Conservation (phyloP, 2,329 filamentous ascomycete genomes). For the Fusarium cicatricum region DNA sequence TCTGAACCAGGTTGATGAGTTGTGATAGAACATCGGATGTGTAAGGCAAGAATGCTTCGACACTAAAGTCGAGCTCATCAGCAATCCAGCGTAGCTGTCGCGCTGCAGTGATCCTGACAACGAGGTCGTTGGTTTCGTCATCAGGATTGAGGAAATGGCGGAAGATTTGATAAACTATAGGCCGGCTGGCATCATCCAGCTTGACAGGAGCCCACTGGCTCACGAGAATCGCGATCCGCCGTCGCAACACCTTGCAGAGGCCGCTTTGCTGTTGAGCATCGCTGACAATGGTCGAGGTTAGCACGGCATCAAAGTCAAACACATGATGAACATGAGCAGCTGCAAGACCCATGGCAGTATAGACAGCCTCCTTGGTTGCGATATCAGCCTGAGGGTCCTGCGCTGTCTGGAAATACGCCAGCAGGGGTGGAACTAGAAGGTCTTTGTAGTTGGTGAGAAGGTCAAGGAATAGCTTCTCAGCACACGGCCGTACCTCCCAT, state of each 20-base stretch:
- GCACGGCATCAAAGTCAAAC: conserved; percentile 84
- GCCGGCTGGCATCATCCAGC: conserved; percentile 71
- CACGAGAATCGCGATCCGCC: conserved; percentile 87
- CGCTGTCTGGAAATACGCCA: conserved; percentile 83
- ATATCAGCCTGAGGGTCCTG: conserved; percentile 73
- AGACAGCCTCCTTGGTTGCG: conserved; percentile 90
- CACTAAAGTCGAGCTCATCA: conserved; percentile 84
- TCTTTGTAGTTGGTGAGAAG: conserved; percentile 89
- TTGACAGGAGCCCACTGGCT: conserved; percentile 90
- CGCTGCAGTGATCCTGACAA: conserved; percentile 90
- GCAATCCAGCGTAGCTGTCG: conserved; percentile 82
- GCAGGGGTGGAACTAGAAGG: conserved; percentile 78
- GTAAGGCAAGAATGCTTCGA: conserved; percentile 78
- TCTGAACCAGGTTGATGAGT: conserved; percentile 79
- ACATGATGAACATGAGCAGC: conserved; percentile 76
- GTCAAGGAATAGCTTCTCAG: conserved; percentile 93
- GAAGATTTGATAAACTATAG: conserved; percentile 87
- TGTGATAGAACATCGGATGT: conserved; percentile 76
- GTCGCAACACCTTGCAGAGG: conserved; percentile 81
- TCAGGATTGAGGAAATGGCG: conserved; percentile 81
- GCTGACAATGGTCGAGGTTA: conserved; percentile 76
- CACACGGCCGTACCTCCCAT: conserved; percentile 89
- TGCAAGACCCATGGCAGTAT: conserved; percentile 89
- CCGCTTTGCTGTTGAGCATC: conserved; percentile 74
- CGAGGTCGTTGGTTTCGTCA: conserved; percentile 85